Conservation (phyloP, 129 eudicot species). For the Saussurea involucrata region DNA sequence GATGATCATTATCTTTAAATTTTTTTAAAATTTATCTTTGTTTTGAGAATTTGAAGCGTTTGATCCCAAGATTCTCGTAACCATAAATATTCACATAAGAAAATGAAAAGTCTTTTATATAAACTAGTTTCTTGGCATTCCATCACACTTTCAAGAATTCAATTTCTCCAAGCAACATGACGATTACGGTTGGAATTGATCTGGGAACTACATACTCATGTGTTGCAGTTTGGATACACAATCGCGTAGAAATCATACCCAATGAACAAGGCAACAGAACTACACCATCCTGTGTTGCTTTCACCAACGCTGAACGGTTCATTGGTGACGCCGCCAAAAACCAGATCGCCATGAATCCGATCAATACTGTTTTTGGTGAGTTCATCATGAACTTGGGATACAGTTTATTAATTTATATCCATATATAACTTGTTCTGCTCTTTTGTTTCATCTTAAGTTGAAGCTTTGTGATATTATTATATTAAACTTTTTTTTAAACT, state of each 20-base stretch:
- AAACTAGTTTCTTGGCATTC: not conserved
- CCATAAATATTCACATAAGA: not conserved
- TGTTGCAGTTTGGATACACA: conserved; percentile 65
- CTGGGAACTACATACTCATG: conserved; percentile 70
- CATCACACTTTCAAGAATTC: not conserved
- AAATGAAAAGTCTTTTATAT: not conserved
- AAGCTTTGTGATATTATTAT: not conserved
- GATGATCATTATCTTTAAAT: not conserved
- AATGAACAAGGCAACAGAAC: conserved; percentile 74
- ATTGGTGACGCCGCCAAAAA: conserved; percentile 66
- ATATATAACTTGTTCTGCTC: not conserved
- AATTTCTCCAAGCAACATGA: not conserved
- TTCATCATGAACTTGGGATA: not conserved
- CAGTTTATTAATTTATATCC: not conserved
- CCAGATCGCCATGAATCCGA: conserved; percentile 58
- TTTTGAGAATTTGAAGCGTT: not conserved
- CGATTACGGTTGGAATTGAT: conserved; percentile 49
- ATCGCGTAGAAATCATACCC: conserved; percentile 61
- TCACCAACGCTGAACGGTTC: conserved; percentile 50
- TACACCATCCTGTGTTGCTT: conserved; percentile 69
- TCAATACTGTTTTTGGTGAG: conserved; percentile 49
- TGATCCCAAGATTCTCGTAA: not conserved
- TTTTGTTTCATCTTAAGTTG: not conserved
- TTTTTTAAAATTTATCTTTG: not conserved
- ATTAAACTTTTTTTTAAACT: no score